Conservation (phyloP, 345 rosid species). For the Eucalyptus pauciflora region DNA sequence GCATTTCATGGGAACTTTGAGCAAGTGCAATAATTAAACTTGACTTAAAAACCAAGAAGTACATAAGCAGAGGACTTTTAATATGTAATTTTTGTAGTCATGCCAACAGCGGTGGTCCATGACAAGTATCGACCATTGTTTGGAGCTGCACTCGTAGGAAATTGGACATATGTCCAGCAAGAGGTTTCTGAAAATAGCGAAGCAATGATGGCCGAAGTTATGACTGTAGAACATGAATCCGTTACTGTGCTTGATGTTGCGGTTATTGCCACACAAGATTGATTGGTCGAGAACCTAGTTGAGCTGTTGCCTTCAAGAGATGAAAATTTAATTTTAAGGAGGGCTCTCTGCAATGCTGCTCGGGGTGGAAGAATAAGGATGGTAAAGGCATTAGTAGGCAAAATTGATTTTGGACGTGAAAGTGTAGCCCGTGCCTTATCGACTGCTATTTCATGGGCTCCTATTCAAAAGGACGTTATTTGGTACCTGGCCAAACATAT, state of each 20-base stretch:
- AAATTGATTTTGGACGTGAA: too few relatives aligned
- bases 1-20: not conserved
- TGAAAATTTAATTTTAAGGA: accelerated
- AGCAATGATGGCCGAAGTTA: not conserved
- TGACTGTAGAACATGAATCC: not conserved
- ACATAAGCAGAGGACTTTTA: not conserved
- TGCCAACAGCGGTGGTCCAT: not conserved
- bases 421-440: not conserved
- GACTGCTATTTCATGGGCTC: not conserved
- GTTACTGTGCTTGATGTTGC: not conserved
- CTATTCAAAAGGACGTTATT: accelerated
- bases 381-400: too few relatives aligned
- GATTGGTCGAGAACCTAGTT: not conserved
- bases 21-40: not conserved
- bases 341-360: not conserved
- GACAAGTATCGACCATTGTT: accelerated
- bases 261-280: not conserved
- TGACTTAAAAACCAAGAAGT: not conserved
- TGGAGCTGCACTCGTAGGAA: not conserved
- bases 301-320: accelerated
- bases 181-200: too few relatives aligned
- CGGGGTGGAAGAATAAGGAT: not conserved
- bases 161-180: not conserved
- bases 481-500: not conserved
- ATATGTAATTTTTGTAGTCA: not conserved